Base-by-base conservation (phyloP, 1,284 basidiomycete genomes). In the Mycena sp. region DNA sequence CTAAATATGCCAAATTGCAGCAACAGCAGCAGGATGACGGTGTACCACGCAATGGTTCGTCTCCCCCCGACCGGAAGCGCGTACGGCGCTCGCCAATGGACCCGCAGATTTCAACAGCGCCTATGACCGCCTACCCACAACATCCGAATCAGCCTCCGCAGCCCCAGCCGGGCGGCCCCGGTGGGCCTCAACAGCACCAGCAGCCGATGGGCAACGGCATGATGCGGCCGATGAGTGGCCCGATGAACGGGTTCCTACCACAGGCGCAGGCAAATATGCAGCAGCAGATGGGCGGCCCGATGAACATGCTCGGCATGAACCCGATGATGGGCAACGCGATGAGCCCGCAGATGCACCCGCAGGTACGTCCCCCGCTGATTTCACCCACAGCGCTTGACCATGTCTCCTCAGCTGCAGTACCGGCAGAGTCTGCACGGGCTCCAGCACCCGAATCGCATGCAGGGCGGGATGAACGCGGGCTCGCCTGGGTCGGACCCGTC, bases 31-130 rank as follows among this genome's bases (percentile, higher is more conserved):
- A 37, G 4, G 65, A 85, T 63, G 85, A 87, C 52, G 80, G 79
- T 45, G 66, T 85, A 46, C 81, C 81, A 29, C 81, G 80, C 57
- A 87, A 74, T 37, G 87, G 89, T 7, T 83, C 82, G 3, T 90
- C 90, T 0, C 88, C 90, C 2, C 87, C 87, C 0, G 85, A 85
- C 2, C 79, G 82, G 59, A 92, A 92, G 73, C 86, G 88, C 38
- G 53, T 73, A 30, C 85, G 88, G 44, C 82, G 81, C 52, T 87
- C 88, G 28, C 88, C 87, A 9, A 76, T 78, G 65, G 82, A 85
- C 58, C 79, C 79, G 48, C 73, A 19, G 63, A 67, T 54, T 17
- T 70, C 70, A 10, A 64, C 72, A n/a, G 70, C 74, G 4, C 72
- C 76, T 52, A 65, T 69, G 62, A 74, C 45, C 48, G 28, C 54